These are phyloP conservation scores for Plasmodium coatneyi DNA, from an alignment of 169 alveolate genomes.

Conservation along the genomic window DNA sequence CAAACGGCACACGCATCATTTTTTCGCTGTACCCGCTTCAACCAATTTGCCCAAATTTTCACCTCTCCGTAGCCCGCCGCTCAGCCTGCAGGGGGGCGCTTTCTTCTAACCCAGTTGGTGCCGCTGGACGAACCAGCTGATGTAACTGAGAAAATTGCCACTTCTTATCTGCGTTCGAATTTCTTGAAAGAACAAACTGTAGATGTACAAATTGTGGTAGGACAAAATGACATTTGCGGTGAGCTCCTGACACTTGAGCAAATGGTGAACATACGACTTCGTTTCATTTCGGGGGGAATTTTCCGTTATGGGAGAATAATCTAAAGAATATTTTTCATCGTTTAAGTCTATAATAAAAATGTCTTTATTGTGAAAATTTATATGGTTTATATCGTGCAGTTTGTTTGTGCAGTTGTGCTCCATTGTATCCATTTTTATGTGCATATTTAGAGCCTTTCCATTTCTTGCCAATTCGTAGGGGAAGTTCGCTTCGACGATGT, in stretches of 20 bases:
- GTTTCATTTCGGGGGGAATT: slow-evolving; percentile 79
- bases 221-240: slow-evolving; percentile 73
- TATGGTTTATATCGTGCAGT: slow-evolving; percentile 22
- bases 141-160: slow-evolving; percentile 27
- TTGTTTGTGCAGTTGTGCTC: background rate
- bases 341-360: slow-evolving; percentile 74
- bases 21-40: background rate
- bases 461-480: slow-evolving; percentile 74
- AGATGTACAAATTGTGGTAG: slow-evolving; percentile 76
- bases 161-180: slow-evolving; percentile 60
- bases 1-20: background rate
- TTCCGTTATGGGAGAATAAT: slow-evolving; percentile 40
- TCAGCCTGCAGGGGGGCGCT: background rate
- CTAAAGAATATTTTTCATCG: slow-evolving; percentile 59
- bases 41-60: background rate
- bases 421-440: slow-evolving; percentile 5
- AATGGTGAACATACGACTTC: slow-evolving; percentile 76
- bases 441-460: slow-evolving; percentile 77
- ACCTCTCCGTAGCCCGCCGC: background rate
- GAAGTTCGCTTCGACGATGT: slow-evolving; percentile 76
- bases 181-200: slow-evolving; percentile 73
- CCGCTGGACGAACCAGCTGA: slow-evolving; percentile 40
- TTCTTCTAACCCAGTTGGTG: background rate
- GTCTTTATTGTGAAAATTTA: slow-evolving; percentile 32
- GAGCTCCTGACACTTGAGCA: slow-evolving; percentile 79